Percentiles rank a stretch among this genome's conserved stretches.
phyloP scores from a whole-genome alignment of 345 rosid species.

The Leavenworthia alabamica region DNA sequence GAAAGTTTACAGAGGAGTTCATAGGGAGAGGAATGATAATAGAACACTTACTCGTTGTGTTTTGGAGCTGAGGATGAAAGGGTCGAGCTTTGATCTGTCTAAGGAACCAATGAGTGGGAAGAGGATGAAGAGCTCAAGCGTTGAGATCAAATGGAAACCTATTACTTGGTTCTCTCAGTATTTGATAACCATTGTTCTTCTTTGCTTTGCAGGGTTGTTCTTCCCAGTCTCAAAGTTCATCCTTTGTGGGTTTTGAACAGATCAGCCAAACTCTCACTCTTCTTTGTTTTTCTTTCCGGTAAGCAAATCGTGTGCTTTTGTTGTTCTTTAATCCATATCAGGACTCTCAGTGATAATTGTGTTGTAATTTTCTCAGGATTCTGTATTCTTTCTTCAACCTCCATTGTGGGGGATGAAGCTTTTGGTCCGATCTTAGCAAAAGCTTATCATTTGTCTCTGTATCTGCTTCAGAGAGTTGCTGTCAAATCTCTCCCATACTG shows the following conservation, averaged over 20 bases:
- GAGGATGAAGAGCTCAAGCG: slow-evolving; percentile 92
- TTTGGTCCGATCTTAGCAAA: slow-evolving; percentile 40
- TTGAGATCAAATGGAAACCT: slow-evolving; percentile 93
- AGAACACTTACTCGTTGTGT: slow-evolving; percentile 67
- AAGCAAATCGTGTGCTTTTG: background rate
- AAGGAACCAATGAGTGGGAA: slow-evolving; percentile 75
- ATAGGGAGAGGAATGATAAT: slow-evolving; percentile 60
- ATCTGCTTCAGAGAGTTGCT: background rate
- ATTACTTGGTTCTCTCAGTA: slow-evolving; percentile 72
- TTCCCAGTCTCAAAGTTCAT: slow-evolving; percentile 61
- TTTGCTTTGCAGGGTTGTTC: slow-evolving; percentile 58
- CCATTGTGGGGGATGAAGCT: slow-evolving; percentile 46
- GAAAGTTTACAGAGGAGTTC: slow-evolving; percentile 65
- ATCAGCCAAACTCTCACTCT: background rate
- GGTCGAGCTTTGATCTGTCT: slow-evolving; percentile 75
- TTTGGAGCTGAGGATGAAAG: slow-evolving; percentile 92
- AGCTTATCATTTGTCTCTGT: background rate
- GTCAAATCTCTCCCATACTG: slow-evolving; percentile 17
- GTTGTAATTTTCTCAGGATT: slow-evolving; percentile 1
- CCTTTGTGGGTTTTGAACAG: slow-evolving; percentile 51
- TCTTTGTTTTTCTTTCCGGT: background rate
- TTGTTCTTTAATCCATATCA: background rate
- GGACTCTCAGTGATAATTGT: background rate
- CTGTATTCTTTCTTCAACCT: slow-evolving; percentile 21
- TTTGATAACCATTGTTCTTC: slow-evolving; percentile 50